Evolutionary conservation across 495 filamentous ascomycete species (phyloP).

Genomic region (Beverwykella pulmonaria): DNA sequence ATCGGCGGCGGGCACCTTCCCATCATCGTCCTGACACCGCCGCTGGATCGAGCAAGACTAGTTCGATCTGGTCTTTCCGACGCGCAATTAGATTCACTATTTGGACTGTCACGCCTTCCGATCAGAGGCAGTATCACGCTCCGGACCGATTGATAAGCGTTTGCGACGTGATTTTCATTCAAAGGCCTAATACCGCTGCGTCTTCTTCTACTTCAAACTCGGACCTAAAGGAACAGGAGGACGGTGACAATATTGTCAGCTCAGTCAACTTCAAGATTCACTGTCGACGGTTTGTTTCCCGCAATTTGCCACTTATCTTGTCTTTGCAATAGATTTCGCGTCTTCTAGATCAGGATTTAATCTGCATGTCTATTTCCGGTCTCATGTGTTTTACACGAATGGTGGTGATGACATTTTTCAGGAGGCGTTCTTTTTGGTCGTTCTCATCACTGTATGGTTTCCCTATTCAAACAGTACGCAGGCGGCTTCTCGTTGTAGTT

Average conservation of each 20-base stretch:
- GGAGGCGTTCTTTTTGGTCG: too few relatives aligned
- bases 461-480: too few relatives aligned
- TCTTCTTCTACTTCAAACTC: slow-evolving; percentile 4
- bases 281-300: too few relatives aligned
- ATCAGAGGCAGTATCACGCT: background rate
- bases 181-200: slow-evolving; percentile 5
- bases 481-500: too few relatives aligned
- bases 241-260: background rate
- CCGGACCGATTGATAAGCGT: slow-evolving; percentile 20
- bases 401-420: too few relatives aligned
- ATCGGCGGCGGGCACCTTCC: background rate
- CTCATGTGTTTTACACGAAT: too few relatives aligned
- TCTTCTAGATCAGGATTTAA: too few relatives aligned
- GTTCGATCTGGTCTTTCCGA: slow-evolving; percentile 17
- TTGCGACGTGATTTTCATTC: slow-evolving; percentile 19
- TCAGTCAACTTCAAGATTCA: slow-evolving; percentile 12
- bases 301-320: background rate
- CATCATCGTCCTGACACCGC: background rate
- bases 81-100: slow-evolving; percentile 28
- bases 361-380: too few relatives aligned
- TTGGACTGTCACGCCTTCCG: slow-evolving; percentile 24
- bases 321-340: too few relatives aligned
- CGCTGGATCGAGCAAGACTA: slow-evolving; percentile 7
- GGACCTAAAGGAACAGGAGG: background rate
- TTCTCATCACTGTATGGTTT: too few relatives aligned